These are phyloP conservation scores for Verbascum thapsus DNA, from an alignment of 257 asterid species.

Conservation along the genomic window DNA sequence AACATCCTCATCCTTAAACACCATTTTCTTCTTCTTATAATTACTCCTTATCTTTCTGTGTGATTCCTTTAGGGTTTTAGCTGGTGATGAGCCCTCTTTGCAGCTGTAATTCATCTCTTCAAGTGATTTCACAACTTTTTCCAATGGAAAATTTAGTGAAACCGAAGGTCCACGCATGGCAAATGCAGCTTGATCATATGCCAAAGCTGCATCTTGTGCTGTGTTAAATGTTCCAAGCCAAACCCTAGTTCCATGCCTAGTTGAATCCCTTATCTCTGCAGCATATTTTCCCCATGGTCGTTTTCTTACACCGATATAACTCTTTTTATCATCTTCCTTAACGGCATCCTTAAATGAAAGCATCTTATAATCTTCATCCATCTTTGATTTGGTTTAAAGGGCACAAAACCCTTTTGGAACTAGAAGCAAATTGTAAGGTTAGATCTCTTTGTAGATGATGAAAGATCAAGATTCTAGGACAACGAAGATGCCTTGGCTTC, in stretches of 20 bases:
- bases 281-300: constrained; percentile 58
- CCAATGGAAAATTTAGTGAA: constrained; percentile 38
- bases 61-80: constrained; percentile 33
- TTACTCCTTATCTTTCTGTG: constrained; percentile 23
- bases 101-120: constrained; percentile 24
- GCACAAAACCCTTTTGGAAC: too few species aligned
- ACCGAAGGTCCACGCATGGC: constrained; percentile 41
- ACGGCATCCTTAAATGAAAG: not conserved
- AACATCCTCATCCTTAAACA: constrained; percentile 19
- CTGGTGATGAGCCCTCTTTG: constrained; percentile 17
- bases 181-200: constrained; percentile 55
- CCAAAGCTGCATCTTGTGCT: constrained; percentile 48
- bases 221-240: constrained; percentile 56
- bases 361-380: constrained; percentile 20
- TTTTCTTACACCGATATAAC: constrained; percentile 45
- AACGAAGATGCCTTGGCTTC: constrained; percentile 10
- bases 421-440: not conserved
- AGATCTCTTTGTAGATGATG: not conserved
- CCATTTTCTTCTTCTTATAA: constrained; percentile 11
- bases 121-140: constrained; percentile 39
- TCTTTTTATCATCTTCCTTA: constrained; percentile 11
- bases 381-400: not conserved
- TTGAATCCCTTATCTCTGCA: constrained; percentile 55
- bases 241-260: constrained; percentile 46
- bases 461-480: constrained; percentile 15